Base-by-base conservation (phyloP, 1,284 basidiomycete genomes). In the Termitomyces sp. region DNA sequence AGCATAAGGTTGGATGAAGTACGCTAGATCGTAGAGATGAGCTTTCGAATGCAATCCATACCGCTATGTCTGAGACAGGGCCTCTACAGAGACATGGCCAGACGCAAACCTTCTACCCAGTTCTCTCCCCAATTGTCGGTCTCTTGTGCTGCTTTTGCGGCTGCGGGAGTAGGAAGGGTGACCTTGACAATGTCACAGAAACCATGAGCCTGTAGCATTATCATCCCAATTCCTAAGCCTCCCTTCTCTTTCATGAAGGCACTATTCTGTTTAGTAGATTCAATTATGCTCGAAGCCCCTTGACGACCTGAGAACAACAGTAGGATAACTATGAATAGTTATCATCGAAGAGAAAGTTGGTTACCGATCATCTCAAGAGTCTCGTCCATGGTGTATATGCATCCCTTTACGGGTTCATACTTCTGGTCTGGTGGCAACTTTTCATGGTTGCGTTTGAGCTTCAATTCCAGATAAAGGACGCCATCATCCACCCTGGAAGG, bases 131-230 rank as follows among this genome's bases (percentile, higher is more conserved):
- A 63, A 41, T 64, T 57, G 31, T 64, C 58, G 2, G 41, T 41
- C 21, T 54, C 52, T 56, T 65, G 61, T 21, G 54, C 56, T 30
- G 56, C 34, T 17, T 59, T 62, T 31, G 58, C 58, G 10, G 45
- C 55, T 2, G 46, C 54, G 39, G 59, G 57, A 44, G 52, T 53
- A 40, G 64, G 60, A n/a, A 65, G 48, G 42, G 61, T 50, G 34
- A 65, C 54, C 40, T 61, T 62, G 15, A 64, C 61, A 19, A 63
- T 34, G 50, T 62, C 61, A 21, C 59, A 52, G 31, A 62, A 57
- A 30, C 52, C 58, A 51, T 61, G 53, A 6, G 57, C 54, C 42
- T 62, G 33, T 47, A 47, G 21, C 31, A 33, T 17, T 19, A 10
- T 34, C n/a, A 17, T 44, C 7, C 15, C 43, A 3, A 30, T 17